These are phyloP conservation scores for Colletotrichum tanaceti DNA, from an alignment of 2,329 filamentous ascomycete species.

Conservation along the genomic window DNA sequence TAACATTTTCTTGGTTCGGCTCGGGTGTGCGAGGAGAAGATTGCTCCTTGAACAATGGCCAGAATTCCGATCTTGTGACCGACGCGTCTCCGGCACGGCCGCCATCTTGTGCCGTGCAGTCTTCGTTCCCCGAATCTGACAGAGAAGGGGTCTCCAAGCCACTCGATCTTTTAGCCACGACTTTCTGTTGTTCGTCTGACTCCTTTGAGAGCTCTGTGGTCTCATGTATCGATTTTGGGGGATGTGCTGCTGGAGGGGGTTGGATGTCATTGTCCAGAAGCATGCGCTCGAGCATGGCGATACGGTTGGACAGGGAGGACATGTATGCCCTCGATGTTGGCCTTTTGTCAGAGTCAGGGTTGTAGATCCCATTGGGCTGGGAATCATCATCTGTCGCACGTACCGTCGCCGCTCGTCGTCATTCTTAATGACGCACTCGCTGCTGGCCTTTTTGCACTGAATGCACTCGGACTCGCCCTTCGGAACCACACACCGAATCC, in stretches of 20 bases:
- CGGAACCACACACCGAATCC: conserved; percentile 64
- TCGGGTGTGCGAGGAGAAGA: conserved; percentile 52
- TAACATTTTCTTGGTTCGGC: conserved; percentile 59
- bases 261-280: conserved; percentile 61
- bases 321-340: conserved; percentile 70
- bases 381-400: conserved; percentile 24
- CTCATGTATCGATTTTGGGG: conserved; percentile 63
- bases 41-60: conserved; percentile 46
- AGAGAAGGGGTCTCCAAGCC: conserved; percentile 47
- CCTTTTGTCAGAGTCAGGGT: conserved; percentile 47
- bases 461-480: conserved; percentile 62
- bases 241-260: conserved; percentile 63
- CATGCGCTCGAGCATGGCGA: conserved; percentile 63
- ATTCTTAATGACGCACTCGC: conserved; percentile 66
- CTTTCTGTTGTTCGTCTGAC: conserved; percentile 41
- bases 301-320: conserved; percentile 66
- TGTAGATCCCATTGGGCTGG: conserved; percentile 1
- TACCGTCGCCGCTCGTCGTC: conserved; percentile 67
- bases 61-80: conserved; percentile 39
- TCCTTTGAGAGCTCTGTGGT: conserved; percentile 37
- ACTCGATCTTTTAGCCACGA: conserved; percentile 33
- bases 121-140: conserved; percentile 50
- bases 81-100: conserved; percentile 41
- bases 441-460: conserved; percentile 63
- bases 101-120: conserved; percentile 45